Evolutionary conservation across 192 early-diverging fungal species (phyloP).

Genomic region (Mortierella alpina): DNA sequence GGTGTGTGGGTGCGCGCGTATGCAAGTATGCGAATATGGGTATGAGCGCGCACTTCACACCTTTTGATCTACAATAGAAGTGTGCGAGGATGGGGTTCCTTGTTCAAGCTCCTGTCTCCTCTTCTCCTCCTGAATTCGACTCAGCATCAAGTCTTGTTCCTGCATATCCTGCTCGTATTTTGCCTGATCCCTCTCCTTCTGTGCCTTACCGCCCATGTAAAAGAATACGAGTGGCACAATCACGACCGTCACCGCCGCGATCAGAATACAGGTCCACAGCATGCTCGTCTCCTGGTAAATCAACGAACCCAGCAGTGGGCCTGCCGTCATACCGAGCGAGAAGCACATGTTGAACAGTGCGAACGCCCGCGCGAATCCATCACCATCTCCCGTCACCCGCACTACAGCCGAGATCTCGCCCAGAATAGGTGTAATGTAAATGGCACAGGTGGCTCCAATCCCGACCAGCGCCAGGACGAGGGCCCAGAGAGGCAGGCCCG

Average conservation of each 20-base stretch:
- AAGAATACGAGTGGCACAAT: constrained; percentile 29
- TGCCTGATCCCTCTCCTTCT: constrained; percentile 26
- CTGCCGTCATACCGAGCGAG: constrained; percentile 28
- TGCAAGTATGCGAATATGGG: too few relatives aligned
- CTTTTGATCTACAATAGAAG: not conserved
- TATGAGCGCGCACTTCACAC: too few relatives aligned
- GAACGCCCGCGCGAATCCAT: constrained; percentile 58
- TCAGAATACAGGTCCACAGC: constrained; percentile 41
- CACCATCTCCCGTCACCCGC: constrained; percentile 35
- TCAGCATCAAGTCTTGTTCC: constrained; percentile 12
- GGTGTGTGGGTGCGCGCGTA: too few relatives aligned
- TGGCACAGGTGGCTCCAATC: constrained; percentile 47
- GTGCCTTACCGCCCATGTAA: constrained; percentile 35
- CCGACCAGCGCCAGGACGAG: constrained; percentile 51
- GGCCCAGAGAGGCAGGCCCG: constrained; percentile 33
- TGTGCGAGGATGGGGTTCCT: not conserved
- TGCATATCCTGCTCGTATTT: constrained; percentile 32
- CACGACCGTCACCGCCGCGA: constrained; percentile 8
- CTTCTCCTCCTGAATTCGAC: constrained; percentile 12
- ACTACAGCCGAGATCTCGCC: constrained; percentile 57
- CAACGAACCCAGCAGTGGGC: constrained; percentile 24
- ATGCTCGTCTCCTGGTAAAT: constrained; percentile 38
- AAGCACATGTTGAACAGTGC: constrained; percentile 59
- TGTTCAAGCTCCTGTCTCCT: constrained; percentile 2
- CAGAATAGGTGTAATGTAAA: constrained; percentile 55